Base-by-base conservation (phyloP, 2,329 filamentous ascomycete species). In the Aureobasidium leucospermi region DNA sequence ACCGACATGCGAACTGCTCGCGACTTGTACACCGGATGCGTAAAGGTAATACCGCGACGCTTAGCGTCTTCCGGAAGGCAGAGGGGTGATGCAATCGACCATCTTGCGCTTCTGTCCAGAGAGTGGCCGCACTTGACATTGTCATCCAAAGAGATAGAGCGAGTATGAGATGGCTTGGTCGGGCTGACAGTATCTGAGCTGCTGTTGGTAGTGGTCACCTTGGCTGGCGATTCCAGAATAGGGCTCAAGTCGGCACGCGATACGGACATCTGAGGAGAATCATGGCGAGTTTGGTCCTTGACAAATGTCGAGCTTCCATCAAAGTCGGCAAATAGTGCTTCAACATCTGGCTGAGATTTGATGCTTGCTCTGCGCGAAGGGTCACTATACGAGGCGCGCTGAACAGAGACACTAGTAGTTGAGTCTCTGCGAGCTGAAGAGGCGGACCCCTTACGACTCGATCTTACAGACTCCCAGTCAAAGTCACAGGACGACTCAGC, bases 401-500 rank as follows among this genome's bases (percentile, higher is more conserved):
- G 57, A 5, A 52, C 19, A 3, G 57, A 59, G 19, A 43, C 38
- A 4, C 45, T 59, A 11, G 57, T 48, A 6, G 46, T 56, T 11
- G 61, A 63, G 41, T 63, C 61, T 31, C 60, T 56, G 7, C 59
- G 59, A 8, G 39, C 49, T n/a, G 52, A 55, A 10, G 46, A 59
- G n/a, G 39, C 49, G n/a, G 55, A 51, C 23, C 49, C 59, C n/a
- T 60, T 51, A 9, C 59, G 39, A 29, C 57, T 59, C n/a, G n/a
- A 62, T 34, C 28, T 67, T n/a, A 61, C 52, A 15, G 59, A 61
- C 29, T 73, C 74, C 81, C 82, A 85, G 61, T 85, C 80, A 60
- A 83, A 84, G 62, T 85, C 76, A 63, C 80, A 84, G 56, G 81
- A 79, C 1, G 82, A 81, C 68, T 85, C 83, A 6, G 82, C 78